Evolutionary conservation across 2,329 filamentous ascomycete species (phyloP).

Genomic region (Zalaria sp.): DNA sequence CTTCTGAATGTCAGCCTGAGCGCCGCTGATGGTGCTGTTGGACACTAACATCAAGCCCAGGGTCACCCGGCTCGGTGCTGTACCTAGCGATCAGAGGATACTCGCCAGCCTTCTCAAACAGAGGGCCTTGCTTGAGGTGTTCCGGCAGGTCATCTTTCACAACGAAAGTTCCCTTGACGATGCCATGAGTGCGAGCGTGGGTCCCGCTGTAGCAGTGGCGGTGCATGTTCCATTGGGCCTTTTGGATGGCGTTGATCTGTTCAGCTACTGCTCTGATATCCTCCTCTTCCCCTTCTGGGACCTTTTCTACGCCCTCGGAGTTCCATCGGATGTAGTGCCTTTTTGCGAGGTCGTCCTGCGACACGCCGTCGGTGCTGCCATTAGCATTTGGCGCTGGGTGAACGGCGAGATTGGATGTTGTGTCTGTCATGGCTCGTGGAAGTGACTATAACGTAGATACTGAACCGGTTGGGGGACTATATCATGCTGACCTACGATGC

Average conservation of each 20-base stretch:
- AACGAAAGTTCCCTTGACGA: slow-evolving; percentile 33
- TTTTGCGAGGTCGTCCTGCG: slow-evolving; percentile 4
- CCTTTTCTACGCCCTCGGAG: slow-evolving; percentile 24
- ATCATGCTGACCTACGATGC: background rate
- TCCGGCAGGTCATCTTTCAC: slow-evolving; percentile 26
- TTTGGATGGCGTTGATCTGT: slow-evolving; percentile 31
- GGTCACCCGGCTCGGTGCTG: slow-evolving; percentile 24
- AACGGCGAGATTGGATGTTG: slow-evolving; percentile 5
- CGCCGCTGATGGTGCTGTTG: too few relatives aligned
- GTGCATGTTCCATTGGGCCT: slow-evolving; percentile 28
- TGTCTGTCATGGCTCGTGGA: slow-evolving; percentile 3
- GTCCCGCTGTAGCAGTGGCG: slow-evolving; percentile 26
- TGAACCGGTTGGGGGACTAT: background rate
- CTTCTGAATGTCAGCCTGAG: slow-evolving; percentile 2
- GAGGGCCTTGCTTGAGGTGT: slow-evolving; percentile 29
- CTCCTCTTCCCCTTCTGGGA: slow-evolving; percentile 25
- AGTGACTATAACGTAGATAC: background rate
- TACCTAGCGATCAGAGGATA: slow-evolving; percentile 24
- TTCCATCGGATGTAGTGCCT: slow-evolving; percentile 28
- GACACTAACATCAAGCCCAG: slow-evolving; percentile 19
- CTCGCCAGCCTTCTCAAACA: slow-evolving; percentile 18
- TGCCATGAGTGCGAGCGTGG: slow-evolving; percentile 32
- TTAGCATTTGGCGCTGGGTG: slow-evolving; percentile 5
- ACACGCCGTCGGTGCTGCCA: background rate
- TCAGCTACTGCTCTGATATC: slow-evolving; percentile 32